Conservation (phyloP, 768 basidiomycete genomes). For the Galerina marginata region DNA sequence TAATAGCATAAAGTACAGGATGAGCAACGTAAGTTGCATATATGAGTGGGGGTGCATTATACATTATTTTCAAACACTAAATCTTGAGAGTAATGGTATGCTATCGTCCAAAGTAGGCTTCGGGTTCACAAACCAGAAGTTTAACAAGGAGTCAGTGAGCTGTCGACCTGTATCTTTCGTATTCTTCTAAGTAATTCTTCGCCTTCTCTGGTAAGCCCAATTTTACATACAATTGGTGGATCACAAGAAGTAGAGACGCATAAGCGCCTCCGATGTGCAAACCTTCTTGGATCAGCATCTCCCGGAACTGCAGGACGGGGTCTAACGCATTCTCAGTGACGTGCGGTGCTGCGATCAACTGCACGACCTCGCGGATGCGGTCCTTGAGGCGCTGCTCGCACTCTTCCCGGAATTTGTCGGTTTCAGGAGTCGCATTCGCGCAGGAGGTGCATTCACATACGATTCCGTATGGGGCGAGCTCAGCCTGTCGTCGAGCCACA, state of each 20-base stretch:
- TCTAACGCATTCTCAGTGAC: not conserved
- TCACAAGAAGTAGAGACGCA: not conserved
- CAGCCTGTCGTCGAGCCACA: conserved; percentile 27
- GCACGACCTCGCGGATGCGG: too few species aligned
- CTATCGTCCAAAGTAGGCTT: too few species aligned
- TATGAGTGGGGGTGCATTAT: too few species aligned
- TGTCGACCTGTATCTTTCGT: too few species aligned
- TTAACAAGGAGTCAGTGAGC: too few species aligned
- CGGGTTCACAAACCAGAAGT: too few species aligned
- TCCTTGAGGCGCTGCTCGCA: not conserved
- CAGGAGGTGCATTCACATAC: conserved; percentile 42
- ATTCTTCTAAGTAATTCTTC: not conserved
- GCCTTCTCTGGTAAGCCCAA: not conserved
- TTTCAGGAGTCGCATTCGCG: conserved; percentile 22
- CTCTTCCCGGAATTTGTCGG: conserved; percentile 6
- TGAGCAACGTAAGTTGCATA: too few species aligned
- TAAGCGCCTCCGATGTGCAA: not conserved
- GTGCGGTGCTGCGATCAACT: too few species aligned
- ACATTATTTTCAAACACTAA: too few species aligned
- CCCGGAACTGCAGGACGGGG: not conserved
- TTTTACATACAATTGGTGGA: not conserved
- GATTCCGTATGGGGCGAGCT: conserved; percentile 35
- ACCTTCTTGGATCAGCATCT: not conserved
- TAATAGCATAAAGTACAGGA: too few species aligned
- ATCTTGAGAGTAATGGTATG: too few species aligned